Evolutionary conservation across 1,139 yeast species (phyloP), one percentile per base, ranked within the genome.

Genomic region (Hyphopichia fennica): DNA sequence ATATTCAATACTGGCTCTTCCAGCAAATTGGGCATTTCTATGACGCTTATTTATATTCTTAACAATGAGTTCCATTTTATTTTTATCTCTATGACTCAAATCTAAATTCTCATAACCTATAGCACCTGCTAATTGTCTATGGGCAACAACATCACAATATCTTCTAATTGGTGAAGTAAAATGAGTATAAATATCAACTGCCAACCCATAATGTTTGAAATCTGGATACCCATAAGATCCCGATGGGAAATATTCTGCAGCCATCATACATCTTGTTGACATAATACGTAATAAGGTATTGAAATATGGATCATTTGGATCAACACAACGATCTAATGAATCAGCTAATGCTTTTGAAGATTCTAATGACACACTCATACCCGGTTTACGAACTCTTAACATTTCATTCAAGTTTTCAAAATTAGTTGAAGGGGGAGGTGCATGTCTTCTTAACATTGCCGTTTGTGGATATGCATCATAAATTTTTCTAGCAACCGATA

Each of bases 211-310:
- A 73, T 95, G 99, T 47, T 84, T 82, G 69, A 89, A 95, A 51
- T 95, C 99, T n/a, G 96, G 83, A 57, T 88, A 88, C 7, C 96
- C 88, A 56, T 77, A 88, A 14, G 87, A 81, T n/a, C 99, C 99
- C 0, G 96, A 81, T 7, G 96, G 84, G 72, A 95, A 95, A 62
- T 95, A 95, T 58, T 93, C 98, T 1, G 99, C 99, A 2, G 99
- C 96, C 87, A 90, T 88, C 99, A 95, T 95, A 68, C 99, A 93
- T 58, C 99, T 79, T 0, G 99, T 95, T 6, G 98, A 95, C 96
- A 93, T 87, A 50, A 95, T 93, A 66, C 99, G 84, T 9, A 93
- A 77, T 55, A 95, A 75, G 0, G 98, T 93, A 65, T 95, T 95
- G 77, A 95, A 90, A 58, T 89, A 95, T 6, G 91, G 86, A 61